phyloP scores from a whole-genome alignment of 805 yeast genomes.

The Schizosaccharomyces osmophilus region DNA sequence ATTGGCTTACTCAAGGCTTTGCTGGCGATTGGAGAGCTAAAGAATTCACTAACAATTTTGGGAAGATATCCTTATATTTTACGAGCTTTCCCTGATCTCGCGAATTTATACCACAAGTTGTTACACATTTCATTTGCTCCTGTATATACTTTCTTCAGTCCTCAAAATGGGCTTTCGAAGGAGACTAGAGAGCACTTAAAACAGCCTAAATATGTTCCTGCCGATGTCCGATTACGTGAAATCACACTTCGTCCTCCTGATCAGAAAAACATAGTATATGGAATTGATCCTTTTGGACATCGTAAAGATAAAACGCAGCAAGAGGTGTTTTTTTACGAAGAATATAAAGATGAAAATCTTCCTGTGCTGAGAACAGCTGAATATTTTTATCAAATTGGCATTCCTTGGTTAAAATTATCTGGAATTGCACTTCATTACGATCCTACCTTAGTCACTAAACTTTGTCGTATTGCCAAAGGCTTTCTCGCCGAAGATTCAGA shows the following conservation, averaged over 20 bases:
- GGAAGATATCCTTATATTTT: conserved; percentile 38
- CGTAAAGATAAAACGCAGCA: neutral
- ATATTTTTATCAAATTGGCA: neutral
- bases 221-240: neutral
- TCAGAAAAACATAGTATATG: neutral
- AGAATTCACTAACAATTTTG: conserved; percentile 36
- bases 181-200: neutral
- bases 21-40: conserved; percentile 16
- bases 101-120: conserved; percentile 24
- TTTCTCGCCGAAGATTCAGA: neutral
- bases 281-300: conserved; percentile 1
- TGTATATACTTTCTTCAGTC: conserved; percentile 13
- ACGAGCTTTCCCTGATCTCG: conserved; percentile 25
- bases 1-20: conserved; percentile 26
- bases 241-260: neutral
- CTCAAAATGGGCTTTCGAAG: neutral
- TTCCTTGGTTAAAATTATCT: neutral
- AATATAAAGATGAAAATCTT: neutral
- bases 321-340: neutral
- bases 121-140: conserved; percentile 27
- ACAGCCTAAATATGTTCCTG: neutral
- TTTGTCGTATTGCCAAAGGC: conserved; percentile 32
- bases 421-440: neutral
- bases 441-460: conserved; percentile 18
- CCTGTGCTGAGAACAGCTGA: neutral